Percentiles rank a stretch among this genome's conserved stretches.
Conservation (phyloP, 139 green algal genomes). For the Edaphochlamys debaryana region DNA sequence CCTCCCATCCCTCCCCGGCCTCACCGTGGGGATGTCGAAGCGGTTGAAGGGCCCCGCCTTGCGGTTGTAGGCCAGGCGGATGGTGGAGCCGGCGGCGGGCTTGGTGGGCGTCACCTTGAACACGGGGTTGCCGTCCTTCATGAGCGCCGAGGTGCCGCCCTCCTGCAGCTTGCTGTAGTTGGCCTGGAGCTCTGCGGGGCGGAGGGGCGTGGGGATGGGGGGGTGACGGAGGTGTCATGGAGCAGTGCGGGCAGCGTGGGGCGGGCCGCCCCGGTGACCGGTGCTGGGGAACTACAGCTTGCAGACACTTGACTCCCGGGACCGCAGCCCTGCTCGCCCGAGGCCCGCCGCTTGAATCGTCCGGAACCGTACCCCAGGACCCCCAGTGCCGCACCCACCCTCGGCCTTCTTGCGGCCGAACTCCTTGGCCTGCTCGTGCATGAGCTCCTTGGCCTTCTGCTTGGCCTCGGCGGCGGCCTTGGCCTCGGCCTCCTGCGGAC, state of each 20-base stretch:
- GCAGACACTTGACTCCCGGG: too few relatives aligned
- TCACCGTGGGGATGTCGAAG: slow-evolving; percentile 37
- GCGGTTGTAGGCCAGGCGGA: slow-evolving; percentile 67
- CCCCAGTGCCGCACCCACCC: too few relatives aligned
- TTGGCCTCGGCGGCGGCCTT: slow-evolving; percentile 50
- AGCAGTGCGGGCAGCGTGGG: too few relatives aligned
- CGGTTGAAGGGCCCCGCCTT: slow-evolving; percentile 43
- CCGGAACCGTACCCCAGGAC: too few relatives aligned
- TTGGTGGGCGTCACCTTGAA: slow-evolving; percentile 9
- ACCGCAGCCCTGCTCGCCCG: too few relatives aligned
- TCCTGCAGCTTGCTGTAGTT: slow-evolving; percentile 40
- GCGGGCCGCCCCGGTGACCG: too few relatives aligned
- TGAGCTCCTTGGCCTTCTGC: slow-evolving; percentile 22
- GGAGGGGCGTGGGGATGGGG: too few relatives aligned
- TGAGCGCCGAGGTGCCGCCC: slow-evolving; percentile 21
- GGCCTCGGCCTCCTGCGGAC: slow-evolving; percentile 45
- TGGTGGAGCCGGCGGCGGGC: slow-evolving; percentile 43
- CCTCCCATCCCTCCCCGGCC: too few relatives aligned
- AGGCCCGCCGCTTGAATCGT: too few relatives aligned
- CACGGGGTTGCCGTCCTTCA: slow-evolving; percentile 25
- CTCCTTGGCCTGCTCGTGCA: slow-evolving; percentile 24
- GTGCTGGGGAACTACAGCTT: too few relatives aligned
- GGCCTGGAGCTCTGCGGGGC: slow-evolving; percentile 43
- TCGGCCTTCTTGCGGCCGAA: slow-evolving; percentile 7
- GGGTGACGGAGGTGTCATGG: too few relatives aligned